Evolutionary conservation across 129 eudicot genomes (phyloP).

Genomic region (Silybum marianum): DNA sequence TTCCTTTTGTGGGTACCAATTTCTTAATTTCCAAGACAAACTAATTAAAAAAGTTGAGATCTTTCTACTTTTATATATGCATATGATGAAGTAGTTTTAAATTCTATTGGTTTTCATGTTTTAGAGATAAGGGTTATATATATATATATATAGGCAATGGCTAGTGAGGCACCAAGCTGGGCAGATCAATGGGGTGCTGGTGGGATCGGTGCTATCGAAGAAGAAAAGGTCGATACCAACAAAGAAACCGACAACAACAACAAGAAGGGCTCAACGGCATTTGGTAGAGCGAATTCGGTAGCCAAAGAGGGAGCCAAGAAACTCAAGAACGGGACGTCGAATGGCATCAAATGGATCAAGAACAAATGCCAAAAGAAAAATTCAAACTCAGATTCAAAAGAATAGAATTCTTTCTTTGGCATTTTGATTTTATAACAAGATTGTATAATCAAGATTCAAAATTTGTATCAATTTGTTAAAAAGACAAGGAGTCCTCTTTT

Average conservation of each 20-base stretch:
- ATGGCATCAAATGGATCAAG: constrained; percentile 82
- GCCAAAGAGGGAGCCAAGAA: constrained; percentile 61
- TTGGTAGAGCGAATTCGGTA: constrained; percentile 49
- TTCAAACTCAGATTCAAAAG: constrained; percentile 29
- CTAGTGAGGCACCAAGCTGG: constrained; percentile 87
- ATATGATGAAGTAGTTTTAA: constrained; percentile 2
- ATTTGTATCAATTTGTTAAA: constrained; percentile 15
- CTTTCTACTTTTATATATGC: background rate
- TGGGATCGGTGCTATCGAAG: constrained; percentile 82
- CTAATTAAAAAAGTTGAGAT: background rate
- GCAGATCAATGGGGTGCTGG: constrained; percentile 99
- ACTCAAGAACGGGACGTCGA: constrained; percentile 61
- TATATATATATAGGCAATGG: constrained; percentile 22
- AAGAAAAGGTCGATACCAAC: constrained; percentile 38
- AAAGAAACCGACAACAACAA: constrained; percentile 41
- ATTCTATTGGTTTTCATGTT: background rate
- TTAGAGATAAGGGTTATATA: background rate
- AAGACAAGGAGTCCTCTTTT: background rate
- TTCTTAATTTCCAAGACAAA: background rate
- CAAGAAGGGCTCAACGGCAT: constrained; percentile 49
- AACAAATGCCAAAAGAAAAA: constrained; percentile 63
- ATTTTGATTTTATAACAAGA: constrained; percentile 19
- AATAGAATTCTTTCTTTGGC: background rate
- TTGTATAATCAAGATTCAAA: constrained; percentile 21
- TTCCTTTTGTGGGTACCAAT: background rate